Evolutionary conservation across 495 filamentous ascomycete genomes (phyloP), one percentile per base, ranked within the genome.

Genomic region (Penicillium maclennaniae): DNA sequence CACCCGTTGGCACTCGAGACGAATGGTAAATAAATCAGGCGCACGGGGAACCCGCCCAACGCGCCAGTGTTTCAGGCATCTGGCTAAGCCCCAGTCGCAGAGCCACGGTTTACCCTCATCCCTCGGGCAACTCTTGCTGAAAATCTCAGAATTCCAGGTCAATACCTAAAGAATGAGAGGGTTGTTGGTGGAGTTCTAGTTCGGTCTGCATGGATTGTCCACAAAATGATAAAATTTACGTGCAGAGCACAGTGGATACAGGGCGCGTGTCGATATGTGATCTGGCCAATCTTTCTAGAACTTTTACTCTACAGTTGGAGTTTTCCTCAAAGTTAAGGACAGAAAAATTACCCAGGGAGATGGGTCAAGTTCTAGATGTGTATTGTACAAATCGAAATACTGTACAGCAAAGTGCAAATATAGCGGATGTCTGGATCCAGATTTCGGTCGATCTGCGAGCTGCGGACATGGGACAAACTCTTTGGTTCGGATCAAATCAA

Each of bases 31-130:
- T 51, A 60, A 54, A 56, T 51, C 52, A 58, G 48, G 53, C 58
- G 59, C 60, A 65, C 51, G 61, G 56, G 43, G 50, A 23, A 47
- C 9, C 41, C n/a, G 14, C 27, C 58, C 60, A 69, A 66, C 62
- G 51, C 67, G 65, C 72, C 72, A 69, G 72, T 72, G 72, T 75
- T 75, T 75, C 72, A 75, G 45, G 45, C 47, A 15, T 15, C 19
- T 31, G 47, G 39, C 10, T 55, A 36, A 50, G 58, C 47, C 55
- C 55, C 51, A 54, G 44, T 47, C 3, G 23, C 26, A 45, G 43
- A 46, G 42, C 43, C 42, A 50, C 43, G 58, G 51, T 47, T 37
- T 19, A 28, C 44, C 39, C 42, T 36, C 58, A 65, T 71, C 62
- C 62, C 70, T 70, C 62, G 25, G 65, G 70, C 67, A 73, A 73